Evolutionary conservation across 495 filamentous ascomycete species (phyloP), one percentile per base, ranked within the genome.

Genomic region (Podospora bellae-mahoneyi): DNA sequence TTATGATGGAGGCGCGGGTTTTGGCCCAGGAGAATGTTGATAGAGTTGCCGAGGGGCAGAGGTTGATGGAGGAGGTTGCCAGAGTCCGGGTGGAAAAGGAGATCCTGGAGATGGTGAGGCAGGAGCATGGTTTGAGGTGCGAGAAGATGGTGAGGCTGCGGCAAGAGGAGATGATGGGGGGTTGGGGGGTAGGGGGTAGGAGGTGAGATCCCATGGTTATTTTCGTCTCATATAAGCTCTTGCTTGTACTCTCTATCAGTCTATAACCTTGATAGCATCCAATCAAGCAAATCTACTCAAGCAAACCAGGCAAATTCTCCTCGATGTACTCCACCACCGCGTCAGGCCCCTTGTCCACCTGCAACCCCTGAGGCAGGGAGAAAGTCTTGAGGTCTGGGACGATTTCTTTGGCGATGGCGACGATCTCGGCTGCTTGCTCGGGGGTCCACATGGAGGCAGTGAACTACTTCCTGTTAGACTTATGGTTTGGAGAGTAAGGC

Each of bases 401-500:
- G 6, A 77, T 58, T 71, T 23, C 86, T 58, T 81, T 79, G 32
- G 88, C 87, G 63, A 85, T 87, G 2, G 78, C 70, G 30, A 87
- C 81, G 59, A 89, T 88, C 68, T 84, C 69, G 39, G 78, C 66
- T 20, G 86, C 83, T 74, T 90, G 77, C 65, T 87, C 84, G 19
- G 80, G 78, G 10, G 86, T 83, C 88, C 87, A 91, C 87, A 90
- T 90, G 39, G 88, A 90, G 18, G 88, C 88, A 62, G 83, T 86
- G 80, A 89, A 89, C 85, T 87, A 68, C n/a, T 66, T 71, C 26
- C 32, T 9, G 27, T 28, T 28, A 59, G 69, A 59, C 70, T 4
- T 3, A 44, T 66, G 63, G 53, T 53, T 67, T 64, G 55, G 66
- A 64, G 60, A 16, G 60, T 5, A 15, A n/a, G n/a, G 19, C 27